Evolutionary conservation across 495 filamentous ascomycete species (phyloP).

Genomic region (Lichenothelia convexa): DNA sequence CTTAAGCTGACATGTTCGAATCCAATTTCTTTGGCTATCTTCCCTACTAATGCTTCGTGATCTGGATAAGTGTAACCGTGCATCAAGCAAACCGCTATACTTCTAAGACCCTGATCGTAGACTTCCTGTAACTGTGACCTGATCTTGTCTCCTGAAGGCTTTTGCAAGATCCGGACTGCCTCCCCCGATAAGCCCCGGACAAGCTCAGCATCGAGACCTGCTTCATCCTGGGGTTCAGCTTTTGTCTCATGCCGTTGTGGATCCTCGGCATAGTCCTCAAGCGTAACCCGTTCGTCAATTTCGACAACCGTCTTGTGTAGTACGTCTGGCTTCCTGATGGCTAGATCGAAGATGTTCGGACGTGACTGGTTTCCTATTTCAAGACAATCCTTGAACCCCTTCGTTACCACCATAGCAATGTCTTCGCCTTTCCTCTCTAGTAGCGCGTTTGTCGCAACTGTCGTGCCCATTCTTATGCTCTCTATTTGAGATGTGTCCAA

Average conservation of each 20-base stretch:
- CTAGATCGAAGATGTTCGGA: conserved; percentile 29
- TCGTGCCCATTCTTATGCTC: conserved; percentile 30
- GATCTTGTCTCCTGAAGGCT: conserved; percentile 36
- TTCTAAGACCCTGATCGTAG: conserved; percentile 43
- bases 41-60: conserved; percentile 51
- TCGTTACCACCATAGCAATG: conserved; percentile 79
- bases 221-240: conserved; percentile 28
- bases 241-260: conserved; percentile 39
- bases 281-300: conserved; percentile 32
- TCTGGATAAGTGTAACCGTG: conserved; percentile 66
- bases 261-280: conserved; percentile 78
- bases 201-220: conserved; percentile 29
- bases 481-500: conserved; percentile 70
- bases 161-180: conserved; percentile 43
- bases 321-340: conserved; percentile 28
- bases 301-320: conserved; percentile 28
- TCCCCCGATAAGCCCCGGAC: conserved; percentile 53
- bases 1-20: conserved; percentile 59
- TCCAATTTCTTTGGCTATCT: conserved; percentile 50
- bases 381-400: conserved; percentile 83
- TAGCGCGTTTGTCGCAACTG: conserved; percentile 35
- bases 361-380: conserved; percentile 38
- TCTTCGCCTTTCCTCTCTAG: conserved; percentile 87
- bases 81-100: conserved; percentile 64
- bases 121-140: conserved; percentile 35